Evolutionary conservation across 1,284 basidiomycete species (phyloP), one percentile per base, ranked within the genome.

Genomic region (Cutaneotrichosporon sp.): DNA sequence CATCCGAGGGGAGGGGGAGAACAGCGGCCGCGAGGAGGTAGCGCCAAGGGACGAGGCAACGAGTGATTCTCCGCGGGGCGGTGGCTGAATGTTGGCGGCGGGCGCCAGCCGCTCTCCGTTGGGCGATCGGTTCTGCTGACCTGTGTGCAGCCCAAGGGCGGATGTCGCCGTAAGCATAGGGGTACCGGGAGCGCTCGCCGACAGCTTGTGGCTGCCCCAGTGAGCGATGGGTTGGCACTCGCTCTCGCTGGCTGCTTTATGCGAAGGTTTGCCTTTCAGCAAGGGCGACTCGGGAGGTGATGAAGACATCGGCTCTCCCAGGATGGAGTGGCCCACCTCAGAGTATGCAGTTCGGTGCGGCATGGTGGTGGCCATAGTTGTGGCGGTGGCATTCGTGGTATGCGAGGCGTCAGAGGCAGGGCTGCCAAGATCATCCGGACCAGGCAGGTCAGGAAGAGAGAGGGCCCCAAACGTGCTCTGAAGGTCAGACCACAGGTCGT

Each of bases 21-120:
- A 43, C 3, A 43, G 4, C 3, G 37, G 27, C 12, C 26, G 37
- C 19, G 37, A 39, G 4, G 46, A 45, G 10, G 46, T 48, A 4
- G 38, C 47, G 9, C 38, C 46, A 17, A 48, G 20, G 6, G 37
- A 42, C 27, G 38, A 38, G 3, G 46, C 34, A 19, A 35, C 32
- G 17, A 54, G 42, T 9, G 46, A 49, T 17, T 37, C 24, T 14
- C 34, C 37, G 25, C 52, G 35, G 14, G 50, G 50, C 22, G 43
- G 49, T n/a, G 24, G 29, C 9, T 14, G 29, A 10, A 31, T 31
- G 29, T 14, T 31, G 29, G 10, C 29, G 34, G 27, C 12, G 24
- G 32, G 31, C 19, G n/a, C 39, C 16, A 27, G 24, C 24, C 39
- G 19, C 10, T 16, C 44, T 22, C 11, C 6, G 8, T 3, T 46